Conservation (phyloP, 2,329 filamentous ascomycete species). For the Sphaerostilbella broomeana region DNA sequence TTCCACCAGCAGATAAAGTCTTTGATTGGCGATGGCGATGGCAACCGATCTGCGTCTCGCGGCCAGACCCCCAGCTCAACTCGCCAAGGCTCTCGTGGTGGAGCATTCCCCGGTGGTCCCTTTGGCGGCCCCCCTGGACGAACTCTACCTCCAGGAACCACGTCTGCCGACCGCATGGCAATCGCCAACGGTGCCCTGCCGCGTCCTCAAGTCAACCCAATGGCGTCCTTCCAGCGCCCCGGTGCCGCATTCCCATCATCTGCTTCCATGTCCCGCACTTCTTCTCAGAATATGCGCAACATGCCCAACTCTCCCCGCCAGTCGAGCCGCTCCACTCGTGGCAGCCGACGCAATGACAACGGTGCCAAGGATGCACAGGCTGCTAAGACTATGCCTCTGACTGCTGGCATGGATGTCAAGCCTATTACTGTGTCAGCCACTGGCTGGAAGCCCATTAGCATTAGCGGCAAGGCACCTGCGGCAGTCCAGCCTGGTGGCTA, state of each 20-base stretch:
- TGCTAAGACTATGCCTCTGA: slow-evolving; percentile 87
- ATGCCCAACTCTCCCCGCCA: slow-evolving; percentile 67
- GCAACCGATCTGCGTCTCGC: slow-evolving; percentile 51
- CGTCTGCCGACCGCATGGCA: slow-evolving; percentile 68
- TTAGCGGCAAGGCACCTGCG: slow-evolving; percentile 41
- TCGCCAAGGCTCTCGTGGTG: slow-evolving; percentile 46
- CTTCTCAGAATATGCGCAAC: slow-evolving; percentile 55
- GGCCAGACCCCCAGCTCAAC: slow-evolving; percentile 50
- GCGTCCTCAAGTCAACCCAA: slow-evolving; percentile 37
- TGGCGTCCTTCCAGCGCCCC: slow-evolving; percentile 36
- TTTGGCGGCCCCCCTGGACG: slow-evolving; percentile 50
- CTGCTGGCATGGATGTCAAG: slow-evolving; percentile 73
- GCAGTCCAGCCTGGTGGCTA: slow-evolving; percentile 42
- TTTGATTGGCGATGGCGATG: slow-evolving; percentile 72
- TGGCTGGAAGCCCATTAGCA: slow-evolving; percentile 84
- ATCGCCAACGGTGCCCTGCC: slow-evolving; percentile 50
- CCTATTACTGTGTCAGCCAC: slow-evolving; percentile 63
- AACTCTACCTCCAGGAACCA: slow-evolving; percentile 67
- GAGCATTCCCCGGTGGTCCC: slow-evolving; percentile 59
- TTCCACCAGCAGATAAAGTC: slow-evolving; percentile 88
- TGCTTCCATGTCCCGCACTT: slow-evolving; percentile 58
- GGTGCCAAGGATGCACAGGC: slow-evolving; percentile 58
- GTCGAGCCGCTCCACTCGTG: slow-evolving; percentile 54
- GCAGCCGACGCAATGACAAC: slow-evolving; percentile 58
- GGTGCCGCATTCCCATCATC: slow-evolving; percentile 56